phyloP scores from a whole-genome alignment of 208 protist genomes.

The Leptomonas pyrrhocoris region DNA sequence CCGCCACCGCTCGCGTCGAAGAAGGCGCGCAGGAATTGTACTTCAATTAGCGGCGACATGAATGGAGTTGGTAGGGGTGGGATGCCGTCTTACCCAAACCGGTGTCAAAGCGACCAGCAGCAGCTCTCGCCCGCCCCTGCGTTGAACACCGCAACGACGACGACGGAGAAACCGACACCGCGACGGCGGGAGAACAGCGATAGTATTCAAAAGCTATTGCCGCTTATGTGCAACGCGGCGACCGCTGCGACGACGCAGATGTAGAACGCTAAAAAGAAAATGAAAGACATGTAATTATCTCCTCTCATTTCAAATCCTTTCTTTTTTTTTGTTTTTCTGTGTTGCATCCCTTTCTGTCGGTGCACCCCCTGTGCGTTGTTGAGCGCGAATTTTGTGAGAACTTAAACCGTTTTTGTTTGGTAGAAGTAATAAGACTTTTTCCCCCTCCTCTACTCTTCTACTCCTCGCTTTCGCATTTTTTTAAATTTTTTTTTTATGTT shows the following conservation, averaged over 20 bases:
- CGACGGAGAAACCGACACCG: constrained; percentile 9
- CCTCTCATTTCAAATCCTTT: not conserved
- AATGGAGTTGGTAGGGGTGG: not conserved
- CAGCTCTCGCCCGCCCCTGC: not conserved
- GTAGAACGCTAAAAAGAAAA: not conserved
- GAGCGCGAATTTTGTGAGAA: too few species aligned
- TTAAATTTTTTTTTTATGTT: not conserved
- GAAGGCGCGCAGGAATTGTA: constrained; percentile 14
- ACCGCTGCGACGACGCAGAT: constrained; percentile 15
- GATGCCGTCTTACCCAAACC: not conserved
- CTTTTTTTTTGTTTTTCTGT: constrained; percentile 14
- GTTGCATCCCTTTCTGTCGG: constrained; percentile 17
- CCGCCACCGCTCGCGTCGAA: constrained; percentile 10
- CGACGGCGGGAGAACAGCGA: constrained; percentile 8
- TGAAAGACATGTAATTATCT: constrained; percentile 1
- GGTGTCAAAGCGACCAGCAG: not conserved
- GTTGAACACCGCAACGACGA: not conserved
- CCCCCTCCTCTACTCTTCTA: not conserved
- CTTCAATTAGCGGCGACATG: constrained; percentile 5
- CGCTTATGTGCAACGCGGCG: constrained; percentile 11
- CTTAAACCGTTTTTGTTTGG: too few species aligned
- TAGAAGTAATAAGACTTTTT: not conserved
- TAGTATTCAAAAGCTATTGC: constrained; percentile 1
- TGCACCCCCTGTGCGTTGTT: too few species aligned
- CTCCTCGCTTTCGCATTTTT: constrained; percentile 1